Conservation (phyloP, 1,284 basidiomycete genomes). For the Pseudozyma flocculosa region DNA sequence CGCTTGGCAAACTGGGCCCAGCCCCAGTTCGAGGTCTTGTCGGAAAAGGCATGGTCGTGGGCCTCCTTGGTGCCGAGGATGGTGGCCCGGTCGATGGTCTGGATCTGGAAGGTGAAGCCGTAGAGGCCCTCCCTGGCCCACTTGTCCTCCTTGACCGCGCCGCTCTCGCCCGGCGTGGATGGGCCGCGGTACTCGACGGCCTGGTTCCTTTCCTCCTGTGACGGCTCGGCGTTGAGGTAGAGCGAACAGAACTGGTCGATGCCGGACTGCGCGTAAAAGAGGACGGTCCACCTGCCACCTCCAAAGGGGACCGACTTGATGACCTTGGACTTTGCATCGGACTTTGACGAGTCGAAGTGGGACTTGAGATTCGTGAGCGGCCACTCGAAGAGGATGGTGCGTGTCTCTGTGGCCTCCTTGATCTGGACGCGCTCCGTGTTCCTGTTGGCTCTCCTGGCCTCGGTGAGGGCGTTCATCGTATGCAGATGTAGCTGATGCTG, state of each 20-base stretch:
- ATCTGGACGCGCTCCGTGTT: background rate
- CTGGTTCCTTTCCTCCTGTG: background rate
- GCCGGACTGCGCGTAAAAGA: constrained; percentile 51
- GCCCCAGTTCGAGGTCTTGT: constrained; percentile 65
- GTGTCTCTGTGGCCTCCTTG: constrained; percentile 16
- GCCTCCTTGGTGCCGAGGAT: constrained; percentile 64
- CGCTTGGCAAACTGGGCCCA: constrained; percentile 71
- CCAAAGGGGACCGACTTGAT: constrained; percentile 55
- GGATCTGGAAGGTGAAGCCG: constrained; percentile 78
- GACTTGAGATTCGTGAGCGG: constrained; percentile 54
- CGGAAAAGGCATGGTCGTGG: constrained; percentile 77
- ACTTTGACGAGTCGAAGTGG: constrained; percentile 57
- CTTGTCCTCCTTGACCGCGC: constrained; percentile 62
- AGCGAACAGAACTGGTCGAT: constrained; percentile 48
- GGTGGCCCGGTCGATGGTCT: constrained; percentile 63
- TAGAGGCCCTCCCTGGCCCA: constrained; percentile 81
- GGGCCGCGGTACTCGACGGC: background rate
- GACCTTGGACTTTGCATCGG: constrained; percentile 58
- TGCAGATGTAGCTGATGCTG: too few relatives aligned
- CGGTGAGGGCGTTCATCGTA: background rate
- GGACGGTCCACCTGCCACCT: constrained; percentile 43
- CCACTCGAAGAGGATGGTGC: constrained; percentile 44
- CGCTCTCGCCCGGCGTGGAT: background rate
- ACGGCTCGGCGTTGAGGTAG: constrained; percentile 51
- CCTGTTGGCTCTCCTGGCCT: background rate